Evolutionary conservation across 2,329 filamentous ascomycete genomes (phyloP).

Genomic region (Emergomyces pasteurianus): DNA sequence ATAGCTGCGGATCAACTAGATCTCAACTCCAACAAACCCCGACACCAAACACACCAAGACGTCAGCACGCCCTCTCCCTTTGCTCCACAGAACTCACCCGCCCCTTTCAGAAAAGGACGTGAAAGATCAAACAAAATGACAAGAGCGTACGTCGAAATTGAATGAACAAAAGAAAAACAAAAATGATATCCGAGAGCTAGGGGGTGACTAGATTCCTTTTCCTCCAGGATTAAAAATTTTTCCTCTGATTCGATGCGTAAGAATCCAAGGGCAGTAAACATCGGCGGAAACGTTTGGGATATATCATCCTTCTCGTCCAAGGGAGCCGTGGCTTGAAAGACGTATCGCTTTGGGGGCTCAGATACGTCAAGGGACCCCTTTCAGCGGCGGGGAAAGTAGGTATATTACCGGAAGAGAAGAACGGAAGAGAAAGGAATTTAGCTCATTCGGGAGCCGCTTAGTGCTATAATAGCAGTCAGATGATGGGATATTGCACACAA

Average conservation of each 20-base stretch:
- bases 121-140: not conserved
- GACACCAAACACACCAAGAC: not conserved
- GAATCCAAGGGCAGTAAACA: not conserved
- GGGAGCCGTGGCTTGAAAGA: not conserved
- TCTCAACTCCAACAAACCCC: not conserved
- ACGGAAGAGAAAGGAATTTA: not conserved
- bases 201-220: not conserved
- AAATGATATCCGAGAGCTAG: not conserved
- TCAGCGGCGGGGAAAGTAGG: not conserved
- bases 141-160: not conserved
- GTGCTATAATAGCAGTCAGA: constrained; percentile 6
- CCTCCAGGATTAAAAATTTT: not conserved
- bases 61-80: not conserved
- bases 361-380: not conserved
- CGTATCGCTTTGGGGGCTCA: not conserved
- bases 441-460: constrained; percentile 6
- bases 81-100: not conserved
- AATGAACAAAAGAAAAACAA: not conserved
- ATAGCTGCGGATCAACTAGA: not conserved
- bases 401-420: not conserved
- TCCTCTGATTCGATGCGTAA: not conserved
- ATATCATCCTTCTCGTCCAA: not conserved
- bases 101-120: not conserved
- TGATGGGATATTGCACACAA: not conserved
- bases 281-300: not conserved